Conservation (phyloP, 1,139 yeast species). For the Debaryomyces sp. region DNA sequence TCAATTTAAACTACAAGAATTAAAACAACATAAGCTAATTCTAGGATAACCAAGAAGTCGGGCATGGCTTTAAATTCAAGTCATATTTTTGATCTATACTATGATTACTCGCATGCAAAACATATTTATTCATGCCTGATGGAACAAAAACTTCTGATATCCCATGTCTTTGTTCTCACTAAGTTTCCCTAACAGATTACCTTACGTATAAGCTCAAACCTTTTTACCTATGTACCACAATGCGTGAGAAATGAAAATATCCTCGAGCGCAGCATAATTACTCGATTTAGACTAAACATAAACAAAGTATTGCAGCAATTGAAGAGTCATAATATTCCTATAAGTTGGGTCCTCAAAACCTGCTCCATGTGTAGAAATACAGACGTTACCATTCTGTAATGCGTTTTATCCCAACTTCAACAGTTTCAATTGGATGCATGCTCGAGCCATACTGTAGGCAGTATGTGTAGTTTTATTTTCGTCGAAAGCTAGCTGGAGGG, state of each 20-base stretch:
- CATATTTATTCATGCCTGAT: not conserved
- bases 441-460: too few relatives aligned
- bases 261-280: not conserved
- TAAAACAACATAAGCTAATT: not conserved
- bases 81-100: not conserved
- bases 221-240: not conserved
- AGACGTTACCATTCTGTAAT: not conserved
- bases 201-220: not conserved
- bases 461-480: too few relatives aligned
- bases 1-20: not conserved
- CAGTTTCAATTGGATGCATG: not conserved
- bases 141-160: not conserved
- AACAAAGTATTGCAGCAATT: slow-evolving; percentile 1
- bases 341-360: not conserved
- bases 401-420: not conserved
- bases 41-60: not conserved
- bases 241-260: not conserved
- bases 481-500: not conserved
- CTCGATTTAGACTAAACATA: not conserved
- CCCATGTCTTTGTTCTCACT: not conserved
- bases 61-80: not conserved
- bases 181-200: not conserved
- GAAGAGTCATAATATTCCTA: not conserved
- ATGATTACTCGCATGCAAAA: not conserved
- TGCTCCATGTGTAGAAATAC: not conserved